phyloP scores from a whole-genome alignment of 2,329 filamentous ascomycete species.

The Colletotrichum siamense region DNA sequence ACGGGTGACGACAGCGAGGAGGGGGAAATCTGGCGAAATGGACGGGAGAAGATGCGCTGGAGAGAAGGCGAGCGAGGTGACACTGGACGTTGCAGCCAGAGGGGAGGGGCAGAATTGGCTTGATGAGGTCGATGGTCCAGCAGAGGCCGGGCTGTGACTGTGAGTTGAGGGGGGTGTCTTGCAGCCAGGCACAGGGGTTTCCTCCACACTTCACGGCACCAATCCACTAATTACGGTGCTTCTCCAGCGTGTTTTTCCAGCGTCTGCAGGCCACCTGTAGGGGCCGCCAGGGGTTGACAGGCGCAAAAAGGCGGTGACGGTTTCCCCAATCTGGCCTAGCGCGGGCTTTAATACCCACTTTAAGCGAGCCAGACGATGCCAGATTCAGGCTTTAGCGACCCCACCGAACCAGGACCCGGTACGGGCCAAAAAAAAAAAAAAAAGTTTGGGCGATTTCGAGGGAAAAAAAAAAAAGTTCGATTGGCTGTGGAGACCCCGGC shows the following conservation, averaged over 20 bases:
- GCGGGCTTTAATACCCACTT: not conserved
- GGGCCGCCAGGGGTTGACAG: not conserved
- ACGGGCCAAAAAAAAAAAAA: conserved; percentile 32
- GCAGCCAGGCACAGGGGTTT: conserved; percentile 4
- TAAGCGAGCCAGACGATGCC: conserved; percentile 14
- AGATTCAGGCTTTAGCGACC: not conserved
- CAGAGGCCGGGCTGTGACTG: not conserved
- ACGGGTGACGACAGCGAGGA: conserved; percentile 10
- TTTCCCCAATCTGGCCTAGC: not conserved
- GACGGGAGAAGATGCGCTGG: not conserved
- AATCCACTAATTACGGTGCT: conserved; percentile 8
- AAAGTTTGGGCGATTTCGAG: conserved; percentile 8
- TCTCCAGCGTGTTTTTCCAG: conserved; percentile 13
- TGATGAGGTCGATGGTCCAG: conserved; percentile 3
- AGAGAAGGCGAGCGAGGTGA: not conserved
- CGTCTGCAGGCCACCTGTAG: conserved; percentile 3
- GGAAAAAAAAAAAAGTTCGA: conserved; percentile 6
- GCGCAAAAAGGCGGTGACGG: conserved; percentile 22
- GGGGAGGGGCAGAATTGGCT: conserved; percentile 9
- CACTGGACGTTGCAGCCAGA: not conserved
- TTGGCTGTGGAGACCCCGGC: conserved; percentile 12
- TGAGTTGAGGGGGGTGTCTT: not conserved
- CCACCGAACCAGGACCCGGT: conserved; percentile 14
- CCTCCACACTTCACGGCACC: not conserved
- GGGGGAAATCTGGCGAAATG: not conserved